Conservation (phyloP, 2,329 filamentous ascomycete species). For the Venturia oleaginea region DNA sequence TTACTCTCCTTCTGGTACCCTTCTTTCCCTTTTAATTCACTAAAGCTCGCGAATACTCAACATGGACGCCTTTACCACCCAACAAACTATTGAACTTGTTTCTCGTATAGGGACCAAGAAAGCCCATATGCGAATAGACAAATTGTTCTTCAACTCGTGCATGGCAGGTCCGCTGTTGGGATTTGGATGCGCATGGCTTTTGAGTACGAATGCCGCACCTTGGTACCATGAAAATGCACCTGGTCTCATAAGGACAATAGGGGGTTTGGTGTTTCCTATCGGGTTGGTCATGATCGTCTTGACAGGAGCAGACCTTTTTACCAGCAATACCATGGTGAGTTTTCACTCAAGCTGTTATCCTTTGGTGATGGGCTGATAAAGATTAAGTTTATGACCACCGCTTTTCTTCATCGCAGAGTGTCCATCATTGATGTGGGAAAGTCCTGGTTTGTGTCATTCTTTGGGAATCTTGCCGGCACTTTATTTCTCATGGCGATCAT, state of each 20-base stretch:
- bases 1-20: neutral
- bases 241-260: conserved; percentile 4
- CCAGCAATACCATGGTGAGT: conserved; percentile 3
- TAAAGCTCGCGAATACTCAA: neutral
- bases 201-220: conserved; percentile 1
- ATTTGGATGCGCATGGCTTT: neutral
- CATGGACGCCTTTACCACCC: neutral
- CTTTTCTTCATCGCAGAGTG: conserved; percentile 4
- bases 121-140: neutral
- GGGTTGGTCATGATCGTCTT: conserved; percentile 5
- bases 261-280: neutral
- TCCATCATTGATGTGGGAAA: neutral
- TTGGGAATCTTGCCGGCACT: neutral
- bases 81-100: neutral
- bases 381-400: conserved; percentile 1
- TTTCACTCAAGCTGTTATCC: neutral
- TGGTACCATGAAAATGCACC: conserved; percentile 3
- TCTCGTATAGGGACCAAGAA: neutral
- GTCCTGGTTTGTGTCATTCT: conserved; percentile 1
- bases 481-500: conserved; percentile 1
- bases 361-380: neutral
- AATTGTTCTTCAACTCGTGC: neutral
- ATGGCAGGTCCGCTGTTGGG: conserved; percentile 3
- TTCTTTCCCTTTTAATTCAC: neutral
- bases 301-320: conserved; percentile 3